A percentile compares a stretch with the other conserved stretches of the same genome.
Evolutionary conservation across 768 basidiomycete species (phyloP).

Genomic region (Tricholoma sp.): DNA sequence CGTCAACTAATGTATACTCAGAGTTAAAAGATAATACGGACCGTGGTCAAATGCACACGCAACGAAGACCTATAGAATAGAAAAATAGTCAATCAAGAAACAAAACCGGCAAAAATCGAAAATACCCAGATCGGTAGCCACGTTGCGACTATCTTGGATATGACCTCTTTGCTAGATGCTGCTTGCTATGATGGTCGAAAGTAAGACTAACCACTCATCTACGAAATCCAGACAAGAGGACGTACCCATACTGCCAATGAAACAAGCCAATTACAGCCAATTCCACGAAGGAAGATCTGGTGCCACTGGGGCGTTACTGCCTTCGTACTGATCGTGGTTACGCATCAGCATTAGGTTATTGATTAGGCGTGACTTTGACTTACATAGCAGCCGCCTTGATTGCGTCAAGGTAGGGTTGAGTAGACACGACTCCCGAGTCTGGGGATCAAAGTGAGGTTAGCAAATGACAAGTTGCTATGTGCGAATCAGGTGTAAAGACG

Average conservation of each 20-base stretch:
- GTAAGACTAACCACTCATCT: not conserved
- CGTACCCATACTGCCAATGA: constrained; percentile 70
- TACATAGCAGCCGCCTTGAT: constrained; percentile 55
- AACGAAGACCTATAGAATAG: constrained; percentile 51
- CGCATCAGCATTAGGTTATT: constrained; percentile 28
- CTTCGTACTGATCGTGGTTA: constrained; percentile 26
- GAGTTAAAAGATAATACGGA: constrained; percentile 16
- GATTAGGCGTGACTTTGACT: constrained; percentile 17
- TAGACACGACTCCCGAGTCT: constrained; percentile 60
- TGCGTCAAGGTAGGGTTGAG: constrained; percentile 51
- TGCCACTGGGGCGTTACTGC: constrained; percentile 64
- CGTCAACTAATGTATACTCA: not conserved
- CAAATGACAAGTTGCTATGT: not conserved
- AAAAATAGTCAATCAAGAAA: not conserved
- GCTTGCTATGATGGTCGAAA: constrained; percentile 47
- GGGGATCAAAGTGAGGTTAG: not conserved
- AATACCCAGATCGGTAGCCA: constrained; percentile 77
- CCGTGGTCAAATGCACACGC: constrained; percentile 66
- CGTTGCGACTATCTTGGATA: constrained; percentile 61
- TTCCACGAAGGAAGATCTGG: constrained; percentile 68
- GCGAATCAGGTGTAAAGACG: not conserved
- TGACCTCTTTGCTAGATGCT: constrained; percentile 57
- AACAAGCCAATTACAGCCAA: constrained; percentile 77
- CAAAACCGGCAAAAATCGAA: constrained; percentile 1
- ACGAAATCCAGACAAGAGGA: not conserved